Evolutionary conservation across 2,329 filamentous ascomycete genomes (phyloP), one percentile per base, ranked within the genome.

Genomic region (Lachnellula subtilissima): DNA sequence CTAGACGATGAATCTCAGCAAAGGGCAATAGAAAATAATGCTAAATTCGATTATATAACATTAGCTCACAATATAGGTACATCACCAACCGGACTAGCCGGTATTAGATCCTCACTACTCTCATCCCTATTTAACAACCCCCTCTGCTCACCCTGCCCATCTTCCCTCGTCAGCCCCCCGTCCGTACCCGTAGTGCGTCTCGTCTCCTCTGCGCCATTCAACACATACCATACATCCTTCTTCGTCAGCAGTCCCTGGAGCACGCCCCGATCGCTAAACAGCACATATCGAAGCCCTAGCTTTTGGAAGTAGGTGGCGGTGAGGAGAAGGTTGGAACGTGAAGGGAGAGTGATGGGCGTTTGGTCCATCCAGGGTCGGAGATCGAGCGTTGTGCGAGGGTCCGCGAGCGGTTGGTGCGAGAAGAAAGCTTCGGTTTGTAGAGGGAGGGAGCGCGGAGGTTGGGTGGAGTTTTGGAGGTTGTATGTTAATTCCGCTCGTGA

Each of bases 341-440:
- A 85, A 43, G 91, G 89, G 17, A 97, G 78, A 0, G 94, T 97
- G 48, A 99, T 88, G 0, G 94, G 94, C 0, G 94, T 99, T 72
- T 97, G 93, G 72, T 99, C 94, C 91, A 99, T 97, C 94, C 94
- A 99, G 2, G 92, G 92, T 7, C 93, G 80, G 11, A 99, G 80
- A 73, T 99, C 94, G 40, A 99, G 83, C 0, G 87, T 91, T 15
- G 84, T 80, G 19, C 81, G 77, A 0, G 89, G 88, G 66, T 96
- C 90, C 0, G 88, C 87, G 53, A 93, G 84, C 2, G 89, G 86
- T 67, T 92, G 88, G 69, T 95, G 89, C 1, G 84, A 81, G 73
- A 99, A 97, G 73, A 88, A 91, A 45, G 87, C 87, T 69, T 93
- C 88, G 0, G 91, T 88, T 58, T 88, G 85, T 0, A 80, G 78